Percentiles rank a stretch among this genome's conserved stretches.
Conservation (phyloP, 306 rosid genomes). For the Quillaja saponaria region DNA sequence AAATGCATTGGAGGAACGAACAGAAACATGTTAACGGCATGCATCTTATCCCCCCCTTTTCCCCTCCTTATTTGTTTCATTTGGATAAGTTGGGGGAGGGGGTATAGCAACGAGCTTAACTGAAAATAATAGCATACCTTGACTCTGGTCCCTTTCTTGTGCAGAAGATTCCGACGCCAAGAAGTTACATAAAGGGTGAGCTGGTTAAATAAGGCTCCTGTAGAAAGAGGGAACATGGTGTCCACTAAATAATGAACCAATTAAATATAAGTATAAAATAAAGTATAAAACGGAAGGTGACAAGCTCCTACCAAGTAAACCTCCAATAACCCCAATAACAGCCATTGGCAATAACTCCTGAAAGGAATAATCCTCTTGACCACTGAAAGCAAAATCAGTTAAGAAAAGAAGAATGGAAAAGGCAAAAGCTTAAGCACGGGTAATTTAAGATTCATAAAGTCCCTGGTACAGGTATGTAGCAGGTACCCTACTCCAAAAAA, state of each 20-base stretch:
- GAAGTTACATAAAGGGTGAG: slow-evolving; percentile 71
- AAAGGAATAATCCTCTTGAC: slow-evolving; percentile 97
- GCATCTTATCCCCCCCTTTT: slow-evolving; percentile 2
- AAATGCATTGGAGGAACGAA: slow-evolving; percentile 21
- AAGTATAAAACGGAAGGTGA: slow-evolving; percentile 4
- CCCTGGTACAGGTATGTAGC: slow-evolving; percentile 35
- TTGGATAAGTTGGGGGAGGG: not conserved
- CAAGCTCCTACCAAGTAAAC: slow-evolving; percentile 66
- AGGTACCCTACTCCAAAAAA: slow-evolving; percentile 64
- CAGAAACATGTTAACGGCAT: slow-evolving; percentile 13
- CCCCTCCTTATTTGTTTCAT: slow-evolving; percentile 1
- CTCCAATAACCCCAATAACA: slow-evolving; percentile 93
- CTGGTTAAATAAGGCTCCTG: slow-evolving; percentile 95
- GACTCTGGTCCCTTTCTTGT: slow-evolving; percentile 88
- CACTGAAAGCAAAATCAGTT: slow-evolving; percentile 59
- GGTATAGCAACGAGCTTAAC: slow-evolving; percentile 14
- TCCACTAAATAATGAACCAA: slow-evolving; percentile 17
- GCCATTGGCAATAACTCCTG: slow-evolving; percentile 94
- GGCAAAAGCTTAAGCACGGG: slow-evolving; percentile 33
- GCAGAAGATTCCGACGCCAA: slow-evolving; percentile 90
- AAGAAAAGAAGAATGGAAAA: slow-evolving; percentile 33
- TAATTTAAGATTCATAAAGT: slow-evolving; percentile 20
- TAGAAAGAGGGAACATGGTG: slow-evolving; percentile 12
- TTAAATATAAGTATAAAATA: slow-evolving; percentile 12
- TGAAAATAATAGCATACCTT: too few species aligned